Conservation (phyloP, 805 yeast species). For the Kuraishia molischiana region DNA sequence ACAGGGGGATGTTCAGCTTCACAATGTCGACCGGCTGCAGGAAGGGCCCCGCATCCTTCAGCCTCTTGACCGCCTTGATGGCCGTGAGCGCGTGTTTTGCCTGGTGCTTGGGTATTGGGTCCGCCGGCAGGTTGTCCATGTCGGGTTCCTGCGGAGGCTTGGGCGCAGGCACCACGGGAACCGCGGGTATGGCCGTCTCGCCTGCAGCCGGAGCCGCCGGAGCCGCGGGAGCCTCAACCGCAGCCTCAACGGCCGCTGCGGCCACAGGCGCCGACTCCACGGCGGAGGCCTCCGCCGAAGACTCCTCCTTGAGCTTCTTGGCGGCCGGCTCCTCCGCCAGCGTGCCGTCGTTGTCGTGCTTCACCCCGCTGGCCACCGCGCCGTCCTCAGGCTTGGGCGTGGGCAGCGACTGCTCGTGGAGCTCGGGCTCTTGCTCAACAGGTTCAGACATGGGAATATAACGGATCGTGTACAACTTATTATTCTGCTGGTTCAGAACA, state of each 20-base stretch:
- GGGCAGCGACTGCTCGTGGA: slow-evolving; percentile 4
- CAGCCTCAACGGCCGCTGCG: neutral
- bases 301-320: slow-evolving; percentile 1
- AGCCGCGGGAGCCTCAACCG: neutral
- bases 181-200: slow-evolving; percentile 10
- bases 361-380: neutral
- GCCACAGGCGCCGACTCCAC: neutral
- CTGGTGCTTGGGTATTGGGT: slow-evolving; percentile 78
- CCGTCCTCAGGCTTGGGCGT: slow-evolving; percentile 4
- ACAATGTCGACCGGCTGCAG: slow-evolving; percentile 83
- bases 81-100: slow-evolving; percentile 68
- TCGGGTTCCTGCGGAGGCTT: slow-evolving; percentile 69
- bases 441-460: too few relatives aligned
- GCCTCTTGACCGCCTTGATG: slow-evolving; percentile 76
- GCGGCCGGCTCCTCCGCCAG: slow-evolving; percentile 1
- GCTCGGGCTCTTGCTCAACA: slow-evolving; percentile 7
- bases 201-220: slow-evolving; percentile 1
- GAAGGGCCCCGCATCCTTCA: slow-evolving; percentile 90
- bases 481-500: too few relatives aligned
- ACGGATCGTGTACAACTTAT: neutral
- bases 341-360: neutral
- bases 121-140: slow-evolving; percentile 51
- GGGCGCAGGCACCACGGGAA: slow-evolving; percentile 50
- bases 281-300: neutral
- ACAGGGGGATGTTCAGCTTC: slow-evolving; percentile 83